A percentile compares a stretch with the other conserved stretches of the same genome.
phyloP scores from a whole-genome alignment of 345 rosid genomes.

The Eucalyptus pauciflora region DNA sequence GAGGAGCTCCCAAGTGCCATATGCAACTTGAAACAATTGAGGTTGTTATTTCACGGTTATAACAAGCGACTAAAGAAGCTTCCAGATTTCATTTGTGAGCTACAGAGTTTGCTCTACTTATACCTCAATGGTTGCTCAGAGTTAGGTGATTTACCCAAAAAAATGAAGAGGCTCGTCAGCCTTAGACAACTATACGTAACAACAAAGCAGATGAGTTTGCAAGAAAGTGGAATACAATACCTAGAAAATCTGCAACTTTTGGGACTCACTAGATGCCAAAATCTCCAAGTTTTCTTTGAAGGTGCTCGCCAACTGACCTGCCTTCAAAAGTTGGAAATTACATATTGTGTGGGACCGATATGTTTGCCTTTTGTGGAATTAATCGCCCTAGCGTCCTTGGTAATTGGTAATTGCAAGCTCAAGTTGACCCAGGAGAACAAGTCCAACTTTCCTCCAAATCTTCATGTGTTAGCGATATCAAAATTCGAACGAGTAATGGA shows the following conservation, averaged over 20 bases:
- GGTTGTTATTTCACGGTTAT: rapidly evolving
- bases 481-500: no score
- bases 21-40: background rate
- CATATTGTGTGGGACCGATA: no score
- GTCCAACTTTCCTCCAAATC: no score
- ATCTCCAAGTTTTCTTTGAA: background rate
- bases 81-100: background rate
- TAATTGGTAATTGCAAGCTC: no score
- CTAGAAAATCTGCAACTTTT: background rate
- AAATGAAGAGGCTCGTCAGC: background rate
- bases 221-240: background rate
- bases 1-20: background rate
- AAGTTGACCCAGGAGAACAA: no score
- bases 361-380: no score
- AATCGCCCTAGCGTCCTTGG: no score
- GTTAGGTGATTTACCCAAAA: background rate
- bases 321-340: background rate
- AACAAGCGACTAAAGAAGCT: background rate
- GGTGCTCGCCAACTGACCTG: rapidly evolving
- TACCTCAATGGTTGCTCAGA: rapidly evolving
- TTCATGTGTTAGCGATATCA: no score
- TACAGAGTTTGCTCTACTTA: background rate
- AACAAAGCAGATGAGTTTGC: rapidly evolving
- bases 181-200: background rate
- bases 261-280: rapidly evolving